Percentiles rank a stretch among this genome's conserved stretches.
Conservation (phyloP, 768 basidiomycete genomes). For the Pisolithus albus region DNA sequence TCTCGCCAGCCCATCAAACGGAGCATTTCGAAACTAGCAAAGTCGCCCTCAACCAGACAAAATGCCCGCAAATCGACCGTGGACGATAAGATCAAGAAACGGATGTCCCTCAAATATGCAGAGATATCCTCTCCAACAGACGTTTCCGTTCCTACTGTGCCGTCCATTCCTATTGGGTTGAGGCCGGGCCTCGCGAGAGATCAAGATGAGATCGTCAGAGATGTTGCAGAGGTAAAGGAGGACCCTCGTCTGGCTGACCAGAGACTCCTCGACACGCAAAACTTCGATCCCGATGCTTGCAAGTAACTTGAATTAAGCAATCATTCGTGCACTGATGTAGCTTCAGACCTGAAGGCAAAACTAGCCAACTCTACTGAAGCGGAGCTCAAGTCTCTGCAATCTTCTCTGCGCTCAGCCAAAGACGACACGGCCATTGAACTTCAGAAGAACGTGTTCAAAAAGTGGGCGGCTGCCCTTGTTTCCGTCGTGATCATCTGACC, state of each 20-base stretch:
- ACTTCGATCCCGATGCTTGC: slow-evolving; percentile 89
- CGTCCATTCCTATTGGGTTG: slow-evolving; percentile 44
- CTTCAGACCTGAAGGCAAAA: slow-evolving; percentile 68
- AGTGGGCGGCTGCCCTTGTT: slow-evolving; percentile 34
- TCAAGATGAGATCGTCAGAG: slow-evolving; percentile 44
- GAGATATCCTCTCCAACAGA: slow-evolving; percentile 72
- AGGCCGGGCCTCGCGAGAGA: slow-evolving; percentile 32
- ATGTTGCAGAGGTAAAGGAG: slow-evolving; percentile 34
- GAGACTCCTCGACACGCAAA: slow-evolving; percentile 61
- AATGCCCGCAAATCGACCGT: slow-evolving; percentile 44
- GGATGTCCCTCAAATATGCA: slow-evolving; percentile 92
- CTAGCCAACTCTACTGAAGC: slow-evolving; percentile 86
- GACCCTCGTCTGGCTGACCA: slow-evolving; percentile 58
- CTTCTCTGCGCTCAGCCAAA: slow-evolving; percentile 63
- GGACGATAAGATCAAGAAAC: slow-evolving; percentile 93
- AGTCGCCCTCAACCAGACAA: slow-evolving; percentile 24
- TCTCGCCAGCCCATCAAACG: slow-evolving; percentile 32
- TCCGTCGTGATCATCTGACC: slow-evolving; percentile 6
- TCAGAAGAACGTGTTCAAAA: slow-evolving; percentile 91
- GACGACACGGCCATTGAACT: slow-evolving; percentile 72
- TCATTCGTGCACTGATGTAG: slow-evolving; percentile 5
- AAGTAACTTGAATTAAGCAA: slow-evolving; percentile 26
- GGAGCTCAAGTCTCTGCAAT: slow-evolving; percentile 69
- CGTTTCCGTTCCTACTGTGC: slow-evolving; percentile 47
- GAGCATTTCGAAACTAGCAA: slow-evolving; percentile 26